A percentile compares a stretch with the other conserved stretches of the same genome.
These are phyloP conservation scores for Didymella keratinophila DNA, from an alignment of 2,329 filamentous ascomycete genomes.

Conservation along the genomic window DNA sequence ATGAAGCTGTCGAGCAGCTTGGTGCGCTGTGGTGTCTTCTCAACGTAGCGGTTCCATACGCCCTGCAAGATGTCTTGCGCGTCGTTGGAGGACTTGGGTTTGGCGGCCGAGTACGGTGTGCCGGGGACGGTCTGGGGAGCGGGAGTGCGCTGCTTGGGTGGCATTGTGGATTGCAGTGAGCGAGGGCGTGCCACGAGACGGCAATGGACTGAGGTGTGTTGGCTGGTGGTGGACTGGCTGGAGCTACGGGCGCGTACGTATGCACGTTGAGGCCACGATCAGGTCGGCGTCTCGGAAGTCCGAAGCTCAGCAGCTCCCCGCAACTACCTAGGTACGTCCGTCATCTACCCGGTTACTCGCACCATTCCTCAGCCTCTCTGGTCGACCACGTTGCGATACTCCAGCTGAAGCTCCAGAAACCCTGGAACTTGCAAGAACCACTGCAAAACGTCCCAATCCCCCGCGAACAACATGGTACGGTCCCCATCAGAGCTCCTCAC, in stretches of 20 bases:
- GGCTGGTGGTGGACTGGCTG: conserved; percentile 20
- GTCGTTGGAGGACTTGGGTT: conserved; percentile 43
- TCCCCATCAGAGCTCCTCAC: conserved; percentile 1
- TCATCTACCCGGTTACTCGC: conserved; percentile 12
- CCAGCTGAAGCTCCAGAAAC: conserved; percentile 1
- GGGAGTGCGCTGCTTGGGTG: conserved; percentile 44
- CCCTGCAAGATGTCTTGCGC: conserved; percentile 69
- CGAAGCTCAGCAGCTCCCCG: conserved; percentile 29
- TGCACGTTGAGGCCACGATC: conserved; percentile 38
- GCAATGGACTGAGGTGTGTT: conserved; percentile 21
- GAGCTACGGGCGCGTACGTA: conserved; percentile 17
- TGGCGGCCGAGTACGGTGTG: conserved; percentile 31
- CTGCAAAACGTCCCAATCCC: not conserved
- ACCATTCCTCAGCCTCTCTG: conserved; percentile 4
- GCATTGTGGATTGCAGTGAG: conserved; percentile 32
- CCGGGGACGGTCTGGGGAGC: conserved; percentile 26
- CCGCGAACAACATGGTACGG: conserved; percentile 5
- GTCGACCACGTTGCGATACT: not conserved
- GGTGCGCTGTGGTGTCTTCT: conserved; percentile 85
- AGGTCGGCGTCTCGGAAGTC: conserved; percentile 24
- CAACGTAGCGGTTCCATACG: conserved; percentile 79
- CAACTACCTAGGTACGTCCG: conserved; percentile 12
- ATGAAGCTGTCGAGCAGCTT: conserved; percentile 94
- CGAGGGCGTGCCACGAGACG: not conserved
- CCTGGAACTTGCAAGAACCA: not conserved